Evolutionary conservation across 1,284 basidiomycete species (phyloP).

Genomic region (Ganoderma resinaceum): DNA sequence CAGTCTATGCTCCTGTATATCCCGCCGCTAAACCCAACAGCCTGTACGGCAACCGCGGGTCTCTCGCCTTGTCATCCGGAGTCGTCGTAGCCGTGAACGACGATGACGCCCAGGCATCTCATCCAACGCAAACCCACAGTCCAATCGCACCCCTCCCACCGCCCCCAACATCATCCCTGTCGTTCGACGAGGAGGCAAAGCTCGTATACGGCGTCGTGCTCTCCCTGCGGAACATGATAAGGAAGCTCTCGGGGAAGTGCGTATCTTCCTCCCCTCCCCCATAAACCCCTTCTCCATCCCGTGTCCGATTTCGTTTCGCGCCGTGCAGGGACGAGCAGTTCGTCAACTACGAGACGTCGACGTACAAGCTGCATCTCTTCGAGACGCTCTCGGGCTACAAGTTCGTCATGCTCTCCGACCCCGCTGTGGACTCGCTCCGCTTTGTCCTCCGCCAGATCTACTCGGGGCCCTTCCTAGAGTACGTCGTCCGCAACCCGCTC

Average conservation of each 20-base stretch:
- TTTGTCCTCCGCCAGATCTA: slow-evolving; percentile 90
- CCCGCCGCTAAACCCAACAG: slow-evolving; percentile 46
- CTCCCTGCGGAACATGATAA: slow-evolving; percentile 93
- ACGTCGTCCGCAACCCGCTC: slow-evolving; percentile 92
- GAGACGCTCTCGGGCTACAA: slow-evolving; percentile 95
- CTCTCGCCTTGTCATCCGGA: slow-evolving; percentile 65
- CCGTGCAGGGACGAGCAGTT: slow-evolving; percentile 84
- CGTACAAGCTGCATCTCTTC: slow-evolving; percentile 94
- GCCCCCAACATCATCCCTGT: slow-evolving; percentile 56
- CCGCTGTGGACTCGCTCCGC: slow-evolving; percentile 81
- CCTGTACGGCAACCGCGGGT: slow-evolving; percentile 64
- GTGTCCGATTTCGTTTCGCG: slow-evolving; percentile 1
- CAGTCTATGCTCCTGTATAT: slow-evolving; percentile 71
- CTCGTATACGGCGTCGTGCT: slow-evolving; percentile 96
- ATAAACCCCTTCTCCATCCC: slow-evolving; percentile 4
- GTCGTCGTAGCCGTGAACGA: slow-evolving; percentile 74
- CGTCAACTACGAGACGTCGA: slow-evolving; percentile 88
- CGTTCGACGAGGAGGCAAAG: slow-evolving; percentile 98
- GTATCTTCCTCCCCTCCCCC: slow-evolving; percentile 30
- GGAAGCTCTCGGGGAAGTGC: slow-evolving; percentile 89
- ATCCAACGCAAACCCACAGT: slow-evolving; percentile 45
- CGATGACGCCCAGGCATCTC: slow-evolving; percentile 45
- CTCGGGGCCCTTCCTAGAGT: slow-evolving; percentile 93
- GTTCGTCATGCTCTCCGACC: slow-evolving; percentile 94
- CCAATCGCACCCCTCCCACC: slow-evolving; percentile 35